Conservation (phyloP, 352 stramenopile genomes). For the Globisporangium rhizosaccharum region DNA sequence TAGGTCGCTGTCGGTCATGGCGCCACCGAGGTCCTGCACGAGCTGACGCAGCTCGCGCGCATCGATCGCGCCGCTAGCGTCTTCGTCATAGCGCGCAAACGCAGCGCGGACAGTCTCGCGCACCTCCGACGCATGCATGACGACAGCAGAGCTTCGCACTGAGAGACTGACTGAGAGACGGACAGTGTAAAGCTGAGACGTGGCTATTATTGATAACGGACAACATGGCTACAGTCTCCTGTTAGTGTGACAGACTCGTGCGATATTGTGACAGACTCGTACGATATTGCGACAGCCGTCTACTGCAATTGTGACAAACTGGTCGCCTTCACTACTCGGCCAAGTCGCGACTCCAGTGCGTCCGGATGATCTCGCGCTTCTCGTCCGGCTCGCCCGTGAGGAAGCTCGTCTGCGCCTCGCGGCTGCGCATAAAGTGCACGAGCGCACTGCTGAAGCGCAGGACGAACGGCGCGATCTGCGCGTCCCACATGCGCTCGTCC, state of each 20-base stretch:
- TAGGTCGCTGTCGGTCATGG: conserved; percentile 42
- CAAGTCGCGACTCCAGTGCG: conserved; percentile 47
- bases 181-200: too few relatives aligned
- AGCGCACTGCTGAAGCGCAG: conserved; percentile 65
- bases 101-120: conserved; percentile 46
- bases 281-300: too few relatives aligned
- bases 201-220: too few relatives aligned
- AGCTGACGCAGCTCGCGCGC: conserved; percentile 37
- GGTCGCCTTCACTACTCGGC: neutral
- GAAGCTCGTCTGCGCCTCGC: conserved; percentile 43
- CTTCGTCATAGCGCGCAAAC: conserved; percentile 56
- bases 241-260: too few relatives aligned
- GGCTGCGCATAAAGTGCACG: conserved; percentile 69
- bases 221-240: too few relatives aligned
- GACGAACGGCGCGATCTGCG: conserved; percentile 58
- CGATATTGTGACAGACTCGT: too few relatives aligned
- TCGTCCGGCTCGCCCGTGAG: conserved; percentile 31
- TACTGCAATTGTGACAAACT: too few relatives aligned
- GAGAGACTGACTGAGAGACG: too few relatives aligned
- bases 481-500: conserved; percentile 65
- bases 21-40: conserved; percentile 50
- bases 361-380: conserved; percentile 69
- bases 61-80: conserved; percentile 53
- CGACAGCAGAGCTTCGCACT: too few relatives aligned
- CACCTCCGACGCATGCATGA: conserved; percentile 23